phyloP scores from a whole-genome alignment of 23 red algal species.

The Gracilariopsis chorda region DNA sequence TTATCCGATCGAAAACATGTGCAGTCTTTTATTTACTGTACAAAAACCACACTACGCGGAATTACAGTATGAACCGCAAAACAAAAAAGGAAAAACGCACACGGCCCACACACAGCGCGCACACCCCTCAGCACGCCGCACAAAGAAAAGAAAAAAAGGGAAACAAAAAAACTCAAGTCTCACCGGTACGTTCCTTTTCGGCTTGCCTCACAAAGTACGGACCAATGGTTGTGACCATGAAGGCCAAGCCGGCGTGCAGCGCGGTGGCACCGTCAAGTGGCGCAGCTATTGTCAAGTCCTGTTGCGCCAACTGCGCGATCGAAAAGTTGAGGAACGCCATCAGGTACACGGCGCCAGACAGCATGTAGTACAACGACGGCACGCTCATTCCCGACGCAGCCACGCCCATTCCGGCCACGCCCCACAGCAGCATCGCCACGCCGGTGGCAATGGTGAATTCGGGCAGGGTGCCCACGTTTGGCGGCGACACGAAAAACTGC shows the following conservation, averaged over 20 bases:
- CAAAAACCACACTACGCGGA: neutral
- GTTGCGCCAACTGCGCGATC: conserved; percentile 40
- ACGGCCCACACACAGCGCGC: neutral
- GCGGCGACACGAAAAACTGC: conserved; percentile 15
- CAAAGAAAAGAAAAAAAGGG: neutral
- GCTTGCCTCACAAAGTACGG: conserved; percentile 60
- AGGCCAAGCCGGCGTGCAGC: conserved; percentile 51
- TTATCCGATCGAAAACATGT: neutral
- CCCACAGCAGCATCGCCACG: conserved; percentile 32
- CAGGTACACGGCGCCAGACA: conserved; percentile 34
- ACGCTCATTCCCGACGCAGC: neutral
- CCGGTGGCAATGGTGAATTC: conserved; percentile 44
- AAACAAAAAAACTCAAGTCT: neutral
- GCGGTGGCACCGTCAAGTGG: conserved; percentile 2
- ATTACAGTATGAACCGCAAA: neutral
- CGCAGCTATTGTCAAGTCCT: neutral
- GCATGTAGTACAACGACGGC: conserved; percentile 16
- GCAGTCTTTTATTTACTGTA: neutral
- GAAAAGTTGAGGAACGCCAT: conserved; percentile 58
- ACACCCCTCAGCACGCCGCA: neutral
- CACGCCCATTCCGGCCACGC: conserved; percentile 15
- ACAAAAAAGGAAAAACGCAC: no score
- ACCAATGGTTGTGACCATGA: conserved; percentile 46
- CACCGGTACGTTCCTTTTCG: neutral
- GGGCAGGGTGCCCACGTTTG: conserved; percentile 56